These are phyloP conservation scores for Herpotrichia juniperi DNA, from an alignment of 2,329 filamentous ascomycete genomes.

Conservation along the genomic window DNA sequence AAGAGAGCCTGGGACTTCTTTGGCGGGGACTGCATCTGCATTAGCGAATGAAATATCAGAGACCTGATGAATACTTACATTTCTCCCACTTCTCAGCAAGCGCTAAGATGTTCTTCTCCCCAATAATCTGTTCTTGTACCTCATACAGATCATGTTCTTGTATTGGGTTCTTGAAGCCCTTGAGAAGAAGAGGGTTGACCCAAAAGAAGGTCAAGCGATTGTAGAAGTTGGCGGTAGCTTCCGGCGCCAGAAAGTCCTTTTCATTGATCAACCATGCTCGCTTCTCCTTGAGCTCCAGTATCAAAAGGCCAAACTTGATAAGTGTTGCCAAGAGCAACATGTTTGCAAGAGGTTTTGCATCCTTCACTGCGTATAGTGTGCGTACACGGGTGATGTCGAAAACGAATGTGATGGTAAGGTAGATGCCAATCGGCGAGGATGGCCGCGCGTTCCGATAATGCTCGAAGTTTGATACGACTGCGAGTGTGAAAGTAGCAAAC, in stretches of 20 bases:
- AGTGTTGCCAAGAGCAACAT: constrained; percentile 12
- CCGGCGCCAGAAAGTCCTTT: constrained; percentile 12
- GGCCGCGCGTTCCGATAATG: constrained; percentile 16
- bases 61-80: not conserved
- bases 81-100: constrained; percentile 17
- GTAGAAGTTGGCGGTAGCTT: constrained; percentile 20
- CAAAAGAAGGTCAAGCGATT: constrained; percentile 20
- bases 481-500: constrained; percentile 13
- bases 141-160: constrained; percentile 15
- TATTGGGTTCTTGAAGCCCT: constrained; percentile 14
- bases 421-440: constrained; percentile 14
- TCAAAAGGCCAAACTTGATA: constrained; percentile 12
- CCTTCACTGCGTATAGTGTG: constrained; percentile 8
- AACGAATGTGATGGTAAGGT: constrained; percentile 10
- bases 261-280: constrained; percentile 9
- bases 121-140: constrained; percentile 14
- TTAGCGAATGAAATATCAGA: not conserved
- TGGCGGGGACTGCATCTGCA: constrained; percentile 5
- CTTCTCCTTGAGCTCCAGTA: constrained; percentile 19
- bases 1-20: constrained; percentile 8
- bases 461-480: constrained; percentile 15
- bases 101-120: constrained; percentile 13
- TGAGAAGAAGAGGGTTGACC: constrained; percentile 18
- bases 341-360: constrained; percentile 7
- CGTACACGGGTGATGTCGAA: constrained; percentile 12